Conservation (phyloP, 768 basidiomycete genomes). For the Leucosporidium creatinivorum region DNA sequence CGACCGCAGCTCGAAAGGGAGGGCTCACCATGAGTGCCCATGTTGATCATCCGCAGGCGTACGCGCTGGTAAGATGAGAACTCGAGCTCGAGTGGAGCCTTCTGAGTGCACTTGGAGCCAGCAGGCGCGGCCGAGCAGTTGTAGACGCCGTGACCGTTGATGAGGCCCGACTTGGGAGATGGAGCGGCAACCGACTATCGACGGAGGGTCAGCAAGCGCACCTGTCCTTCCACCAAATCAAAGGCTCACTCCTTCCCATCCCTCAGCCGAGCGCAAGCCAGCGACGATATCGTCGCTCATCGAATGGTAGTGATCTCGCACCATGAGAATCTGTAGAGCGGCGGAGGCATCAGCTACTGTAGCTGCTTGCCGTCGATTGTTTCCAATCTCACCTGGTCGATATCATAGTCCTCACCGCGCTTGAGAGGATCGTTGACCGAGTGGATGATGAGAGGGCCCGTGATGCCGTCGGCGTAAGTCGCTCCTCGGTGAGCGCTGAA, state of each 20-base stretch:
- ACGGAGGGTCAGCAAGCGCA: too few species aligned
- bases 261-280: conserved; percentile 15
- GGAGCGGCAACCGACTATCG: conserved; percentile 2
- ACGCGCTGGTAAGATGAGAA: conserved; percentile 6
- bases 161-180: conserved; percentile 2
- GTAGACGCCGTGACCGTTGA: conserved; percentile 16
- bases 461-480: conserved; percentile 34
- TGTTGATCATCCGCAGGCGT: conserved; percentile 20
- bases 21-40: conserved; percentile 9
- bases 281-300: conserved; percentile 19
- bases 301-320: conserved; percentile 18
- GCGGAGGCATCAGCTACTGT: too few species aligned
- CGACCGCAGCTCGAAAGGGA: too few species aligned
- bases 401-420: conserved; percentile 36
- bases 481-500: conserved; percentile 32
- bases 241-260: conserved; percentile 27
- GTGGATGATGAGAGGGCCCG: conserved; percentile 23
- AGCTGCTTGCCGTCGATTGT: too few species aligned
- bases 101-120: neutral
- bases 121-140: conserved; percentile 11
- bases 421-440: conserved; percentile 31
- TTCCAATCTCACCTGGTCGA: conserved; percentile 34
- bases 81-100: neutral
- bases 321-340: neutral
- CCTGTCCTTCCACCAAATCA: too few species aligned